Base-by-base conservation (phyloP, 805 yeast species). In the Wickerhamomyces kurtzmanii region DNA sequence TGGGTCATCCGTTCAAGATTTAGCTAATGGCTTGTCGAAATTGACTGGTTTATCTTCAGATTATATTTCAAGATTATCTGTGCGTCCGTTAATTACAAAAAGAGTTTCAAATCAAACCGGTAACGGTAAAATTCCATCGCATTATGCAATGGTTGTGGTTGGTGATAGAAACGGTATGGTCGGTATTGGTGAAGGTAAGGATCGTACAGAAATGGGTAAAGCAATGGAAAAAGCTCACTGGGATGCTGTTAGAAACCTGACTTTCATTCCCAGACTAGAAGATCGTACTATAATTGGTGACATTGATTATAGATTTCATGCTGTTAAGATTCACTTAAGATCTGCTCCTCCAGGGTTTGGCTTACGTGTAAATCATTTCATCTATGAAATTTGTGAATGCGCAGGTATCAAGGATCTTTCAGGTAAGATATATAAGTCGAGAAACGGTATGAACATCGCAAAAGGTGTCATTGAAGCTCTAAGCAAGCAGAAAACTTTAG, bases 271-370 rank as follows among this genome's bases (percentile, higher is more conserved):
- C 32, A 71, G 96, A 42, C 78, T 80, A 49, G 96, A 91, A 57
- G 70, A 85, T 43, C 72, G 98, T 60, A 91, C 98, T 12, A 81
- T 91, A 29, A 72, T 74, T 45, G 94, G 94, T 29, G 78, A 80
- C 36, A 66, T 89, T 31, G 81, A 80, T 43, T 67, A 77, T 58
- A 84, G 85, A 51, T 84, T 62, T 57, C 96, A 87, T 46, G 93
- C 96, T 21, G 87, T 86, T 30, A 71, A 79, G 42, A 67, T 91
- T 41, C 72, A 76, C 41, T 61, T 91, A 45, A 73, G 86, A 50
- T 73, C 94, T 3, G 87, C 94, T 1, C 91, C 95, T 15, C 78
- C 94, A 1, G 97, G 96, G 45, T 80, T 80, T 38, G 98, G 98
- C 13, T 67, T 91, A 34, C 70, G 96, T 44, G 95, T 86, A 25